Evolutionary conservation across 768 basidiomycete species (phyloP).

Genomic region (Phlegmacium glaucopus): DNA sequence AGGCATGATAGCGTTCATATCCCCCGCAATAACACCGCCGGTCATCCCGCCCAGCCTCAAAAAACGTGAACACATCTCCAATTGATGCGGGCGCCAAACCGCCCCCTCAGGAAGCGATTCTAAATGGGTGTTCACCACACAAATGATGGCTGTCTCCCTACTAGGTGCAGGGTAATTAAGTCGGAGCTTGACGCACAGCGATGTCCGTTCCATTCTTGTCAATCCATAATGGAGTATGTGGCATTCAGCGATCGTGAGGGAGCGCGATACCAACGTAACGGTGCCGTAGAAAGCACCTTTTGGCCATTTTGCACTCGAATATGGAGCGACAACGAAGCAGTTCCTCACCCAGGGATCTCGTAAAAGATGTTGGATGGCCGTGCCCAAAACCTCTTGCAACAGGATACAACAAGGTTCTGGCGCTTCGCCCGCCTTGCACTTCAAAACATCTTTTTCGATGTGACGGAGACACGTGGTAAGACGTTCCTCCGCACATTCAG

Average conservation of each 20-base stretch:
- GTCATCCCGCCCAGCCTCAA: conserved; percentile 44
- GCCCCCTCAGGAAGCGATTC: conserved; percentile 56
- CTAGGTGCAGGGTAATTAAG: conserved; percentile 15
- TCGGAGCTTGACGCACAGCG: conserved; percentile 35
- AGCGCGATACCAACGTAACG: conserved; percentile 64
- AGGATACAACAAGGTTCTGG: conserved; percentile 62
- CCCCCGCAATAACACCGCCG: conserved; percentile 65
- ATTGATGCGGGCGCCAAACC: conserved; percentile 43
- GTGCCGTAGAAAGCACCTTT: conserved; percentile 51
- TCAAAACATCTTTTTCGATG: conserved; percentile 51
- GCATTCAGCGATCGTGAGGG: conserved; percentile 45
- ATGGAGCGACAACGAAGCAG: conserved; percentile 58
- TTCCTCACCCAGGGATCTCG: conserved; percentile 59
- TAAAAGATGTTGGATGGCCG: conserved; percentile 46
- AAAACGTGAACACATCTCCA: conserved; percentile 48
- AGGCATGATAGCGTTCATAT: conserved; percentile 64
- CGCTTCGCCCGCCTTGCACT: conserved; percentile 38
- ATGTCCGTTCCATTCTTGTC: conserved; percentile 51
- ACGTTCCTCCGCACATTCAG: conserved; percentile 36
- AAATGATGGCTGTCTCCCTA: conserved; percentile 41
- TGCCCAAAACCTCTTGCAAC: conserved; percentile 60
- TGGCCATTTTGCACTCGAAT: conserved; percentile 54
- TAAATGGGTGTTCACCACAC: conserved; percentile 72
- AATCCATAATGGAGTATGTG: conserved; percentile 50
- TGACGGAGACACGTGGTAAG: conserved; percentile 48